Evolutionary conservation across 2,329 filamentous ascomycete species (phyloP), one percentile per base, ranked within the genome.

Genomic region (Alternaria brassicicola): DNA sequence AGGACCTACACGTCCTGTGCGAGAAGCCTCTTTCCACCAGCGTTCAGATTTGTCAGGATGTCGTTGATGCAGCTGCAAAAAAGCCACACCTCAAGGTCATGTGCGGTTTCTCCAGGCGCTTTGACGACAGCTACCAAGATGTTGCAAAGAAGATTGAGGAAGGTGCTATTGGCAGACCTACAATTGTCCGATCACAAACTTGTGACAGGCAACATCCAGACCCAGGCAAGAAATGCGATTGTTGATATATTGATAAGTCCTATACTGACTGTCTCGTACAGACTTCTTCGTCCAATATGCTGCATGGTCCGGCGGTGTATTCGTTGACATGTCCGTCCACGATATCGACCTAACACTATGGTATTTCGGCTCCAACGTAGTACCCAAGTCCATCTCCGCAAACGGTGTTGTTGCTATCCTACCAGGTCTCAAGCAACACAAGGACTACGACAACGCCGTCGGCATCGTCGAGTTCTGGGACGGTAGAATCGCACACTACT

Each of bases 261-360:
- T 1, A 19, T 30, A 39, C 45, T 46, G 17, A 57, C 19, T 9
- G 0, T 10, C 73, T 77, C 59, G 64, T 68, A 26, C 69, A 67
- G 78, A 77, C 13, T 80, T 80, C 63, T 81, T 81, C 57, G 75
- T 80, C 28, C 62, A 67, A 2, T 82, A 82, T 56, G 78, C 79
- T 9, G 68, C 68, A 17, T 68, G 67, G 56, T 78, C 73, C 50
- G 79, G 79, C 26, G 79, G 80, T 26, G 78, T 82, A 25, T 82
- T 82, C 59, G 76, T 82, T 25, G 79, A 82, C 63, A 77, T 73
- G 59, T 64, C 70, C 38, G 77, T 82, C 36, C 80, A 82, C 57
- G 79, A 81, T 56, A 80, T 82, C 54, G 80, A 82, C 57, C 70
- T 82, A 0, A 75, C 75, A 1, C 65, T 81, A 1, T 79, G 70